Conservation (phyloP, 192 early-diverging fungal genomes). For the Funneliformis mosseae region DNA sequence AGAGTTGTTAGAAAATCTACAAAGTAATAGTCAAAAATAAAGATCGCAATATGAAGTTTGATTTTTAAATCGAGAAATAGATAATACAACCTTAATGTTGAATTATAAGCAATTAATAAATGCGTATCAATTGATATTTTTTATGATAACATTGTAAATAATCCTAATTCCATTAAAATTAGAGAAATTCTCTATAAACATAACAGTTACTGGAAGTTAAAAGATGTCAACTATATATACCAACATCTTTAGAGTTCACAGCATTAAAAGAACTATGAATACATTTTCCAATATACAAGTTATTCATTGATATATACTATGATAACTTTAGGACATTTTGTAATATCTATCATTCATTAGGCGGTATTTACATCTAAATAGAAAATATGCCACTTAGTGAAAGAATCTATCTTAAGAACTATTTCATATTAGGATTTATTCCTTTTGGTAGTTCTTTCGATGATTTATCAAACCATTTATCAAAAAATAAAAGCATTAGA, state of each 20-base stretch:
- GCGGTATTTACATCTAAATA: not conserved
- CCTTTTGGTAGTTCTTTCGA: not conserved
- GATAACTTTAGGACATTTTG: not conserved
- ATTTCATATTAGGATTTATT: not conserved
- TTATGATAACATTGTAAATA: not conserved
- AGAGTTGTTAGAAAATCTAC: not conserved
- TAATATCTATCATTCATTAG: not conserved
- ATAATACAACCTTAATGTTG: not conserved
- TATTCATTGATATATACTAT: not conserved
- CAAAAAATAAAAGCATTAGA: not conserved
- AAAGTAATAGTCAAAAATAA: not conserved
- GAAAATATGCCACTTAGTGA: not conserved
- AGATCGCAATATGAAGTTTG: not conserved
- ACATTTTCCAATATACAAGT: not conserved
- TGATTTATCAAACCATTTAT: constrained; percentile 12
- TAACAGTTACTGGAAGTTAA: not conserved
- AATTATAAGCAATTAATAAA: not conserved
- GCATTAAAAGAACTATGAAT: not conserved
- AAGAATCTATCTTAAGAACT: not conserved
- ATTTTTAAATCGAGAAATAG: not conserved
- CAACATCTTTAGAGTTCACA: not conserved
- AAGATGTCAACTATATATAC: not conserved
- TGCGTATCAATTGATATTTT: not conserved
- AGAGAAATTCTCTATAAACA: not conserved
- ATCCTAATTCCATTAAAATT: not conserved